phyloP scores from a whole-genome alignment of 1,139 yeast genomes.

The Taphrina pruni region DNA sequence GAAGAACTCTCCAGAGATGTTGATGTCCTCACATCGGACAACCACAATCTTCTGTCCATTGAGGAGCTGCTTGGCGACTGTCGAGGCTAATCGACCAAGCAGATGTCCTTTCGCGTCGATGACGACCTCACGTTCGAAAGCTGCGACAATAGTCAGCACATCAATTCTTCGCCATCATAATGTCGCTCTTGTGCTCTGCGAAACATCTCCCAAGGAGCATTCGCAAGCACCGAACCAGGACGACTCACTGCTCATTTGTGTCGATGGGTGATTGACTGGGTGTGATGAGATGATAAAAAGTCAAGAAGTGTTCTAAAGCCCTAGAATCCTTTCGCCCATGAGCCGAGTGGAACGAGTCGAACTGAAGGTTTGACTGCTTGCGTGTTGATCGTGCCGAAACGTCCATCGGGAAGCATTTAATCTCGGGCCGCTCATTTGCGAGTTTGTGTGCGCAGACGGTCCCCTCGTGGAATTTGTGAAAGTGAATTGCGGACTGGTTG shows the following conservation, averaged over 20 bases:
- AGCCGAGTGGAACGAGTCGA: slow-evolving; percentile 25
- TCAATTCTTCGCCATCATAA: background rate
- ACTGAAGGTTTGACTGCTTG: slow-evolving; percentile 15
- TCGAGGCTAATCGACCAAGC: slow-evolving; percentile 99
- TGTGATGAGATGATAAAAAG: slow-evolving; percentile 17
- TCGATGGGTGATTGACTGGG: slow-evolving; percentile 32
- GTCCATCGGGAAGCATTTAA: slow-evolving; percentile 17
- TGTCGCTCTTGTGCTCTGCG: slow-evolving; percentile 4
- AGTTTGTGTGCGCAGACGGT: background rate
- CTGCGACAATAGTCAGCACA: slow-evolving; percentile 42
- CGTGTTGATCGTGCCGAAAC: slow-evolving; percentile 23
- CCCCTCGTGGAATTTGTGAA: background rate
- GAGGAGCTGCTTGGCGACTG: slow-evolving; percentile 96
- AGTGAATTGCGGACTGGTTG: too few relatives aligned
- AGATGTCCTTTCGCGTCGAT: slow-evolving; percentile 70
- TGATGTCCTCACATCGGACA: slow-evolving; percentile 92
- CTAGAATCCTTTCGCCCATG: slow-evolving; percentile 19
- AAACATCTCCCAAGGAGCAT: background rate
- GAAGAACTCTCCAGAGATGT: slow-evolving; percentile 99
- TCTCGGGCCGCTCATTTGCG: background rate
- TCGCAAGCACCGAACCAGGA: slow-evolving; percentile 4
- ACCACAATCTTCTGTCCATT: slow-evolving; percentile 98
- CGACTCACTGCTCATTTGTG: slow-evolving; percentile 30
- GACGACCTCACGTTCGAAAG: slow-evolving; percentile 43
- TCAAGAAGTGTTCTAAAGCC: slow-evolving; percentile 8